Conservation (phyloP, 768 basidiomycete species). For the Naganishia randhawae region DNA sequence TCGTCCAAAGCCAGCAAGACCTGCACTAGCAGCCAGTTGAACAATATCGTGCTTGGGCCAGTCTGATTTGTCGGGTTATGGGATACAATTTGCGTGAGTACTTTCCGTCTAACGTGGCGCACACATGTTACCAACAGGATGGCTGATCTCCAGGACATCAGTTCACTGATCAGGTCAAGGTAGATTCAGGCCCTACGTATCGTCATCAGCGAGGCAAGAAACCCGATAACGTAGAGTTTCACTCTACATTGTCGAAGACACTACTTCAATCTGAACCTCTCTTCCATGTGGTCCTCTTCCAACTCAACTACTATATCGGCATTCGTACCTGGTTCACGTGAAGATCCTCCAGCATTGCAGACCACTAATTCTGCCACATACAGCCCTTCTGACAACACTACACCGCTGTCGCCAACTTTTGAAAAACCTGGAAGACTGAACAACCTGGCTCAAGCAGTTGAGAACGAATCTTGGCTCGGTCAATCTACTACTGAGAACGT, state of each 20-base stretch:
- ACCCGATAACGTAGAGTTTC: no score
- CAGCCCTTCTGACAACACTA: background rate
- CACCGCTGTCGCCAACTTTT: background rate
- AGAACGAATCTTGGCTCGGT: slow-evolving; percentile 1
- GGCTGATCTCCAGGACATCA: background rate
- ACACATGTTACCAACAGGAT: background rate
- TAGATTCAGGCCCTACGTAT: background rate
- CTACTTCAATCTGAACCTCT: background rate
- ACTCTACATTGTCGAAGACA: background rate
- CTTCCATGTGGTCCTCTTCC: background rate
- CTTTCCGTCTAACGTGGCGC: background rate
- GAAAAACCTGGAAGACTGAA: slow-evolving; percentile 4
- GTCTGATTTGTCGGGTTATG: background rate
- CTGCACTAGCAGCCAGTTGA: background rate
- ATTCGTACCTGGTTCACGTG: background rate
- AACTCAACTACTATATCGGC: background rate
- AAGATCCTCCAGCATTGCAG: background rate
- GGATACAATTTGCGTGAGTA: background rate
- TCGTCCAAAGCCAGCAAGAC: background rate
- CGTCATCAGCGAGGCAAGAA: background rate
- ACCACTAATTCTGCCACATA: background rate
- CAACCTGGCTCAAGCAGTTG: slow-evolving; percentile 9
- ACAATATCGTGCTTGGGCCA: background rate
- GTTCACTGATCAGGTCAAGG: background rate
- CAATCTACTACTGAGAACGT: background rate